Percentiles rank a stretch among this genome's conserved stretches.
Evolutionary conservation across 768 basidiomycete genomes (phyloP).

Genomic region (Boletus pseudopeckii): DNA sequence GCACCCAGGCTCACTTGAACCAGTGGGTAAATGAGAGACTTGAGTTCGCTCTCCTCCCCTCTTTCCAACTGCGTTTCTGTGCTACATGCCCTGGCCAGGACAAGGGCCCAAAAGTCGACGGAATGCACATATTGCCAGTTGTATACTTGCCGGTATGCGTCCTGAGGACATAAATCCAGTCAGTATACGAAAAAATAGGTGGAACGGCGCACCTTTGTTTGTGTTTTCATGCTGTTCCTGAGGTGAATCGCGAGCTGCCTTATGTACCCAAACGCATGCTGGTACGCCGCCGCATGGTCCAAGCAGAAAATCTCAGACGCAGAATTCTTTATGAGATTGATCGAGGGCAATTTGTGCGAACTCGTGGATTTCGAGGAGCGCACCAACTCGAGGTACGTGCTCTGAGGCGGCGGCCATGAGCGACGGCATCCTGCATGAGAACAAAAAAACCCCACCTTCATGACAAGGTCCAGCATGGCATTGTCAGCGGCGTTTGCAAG

Average conservation of each 20-base stretch:
- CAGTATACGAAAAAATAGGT: constrained; percentile 7
- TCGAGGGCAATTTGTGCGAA: constrained; percentile 80
- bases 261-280: constrained; percentile 94
- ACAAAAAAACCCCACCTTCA: constrained; percentile 58
- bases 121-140: constrained; percentile 99
- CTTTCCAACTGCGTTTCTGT: constrained; percentile 48
- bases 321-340: constrained; percentile 97
- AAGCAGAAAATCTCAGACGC: constrained; percentile 89
- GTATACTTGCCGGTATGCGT: constrained; percentile 91
- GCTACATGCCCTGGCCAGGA: constrained; percentile 80
- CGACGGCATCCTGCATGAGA: neutral
- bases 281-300: constrained; percentile 72
- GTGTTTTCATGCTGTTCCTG: constrained; percentile 85
- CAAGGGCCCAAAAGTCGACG: constrained; percentile 93
- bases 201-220: constrained; percentile 60
- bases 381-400: constrained; percentile 83
- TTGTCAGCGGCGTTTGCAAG: constrained; percentile 77
- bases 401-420: constrained; percentile 41
- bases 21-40: constrained; percentile 90
- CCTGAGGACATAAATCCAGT: constrained; percentile 41
- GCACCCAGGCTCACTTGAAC: constrained; percentile 93
- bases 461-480: constrained; percentile 75
- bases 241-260: constrained; percentile 92
- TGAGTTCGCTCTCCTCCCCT: constrained; percentile 69
- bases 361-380: constrained; percentile 84